These are phyloP conservation scores for Curvularia lunata DNA, from an alignment of 2,329 filamentous ascomycete species.

Conservation along the genomic window DNA sequence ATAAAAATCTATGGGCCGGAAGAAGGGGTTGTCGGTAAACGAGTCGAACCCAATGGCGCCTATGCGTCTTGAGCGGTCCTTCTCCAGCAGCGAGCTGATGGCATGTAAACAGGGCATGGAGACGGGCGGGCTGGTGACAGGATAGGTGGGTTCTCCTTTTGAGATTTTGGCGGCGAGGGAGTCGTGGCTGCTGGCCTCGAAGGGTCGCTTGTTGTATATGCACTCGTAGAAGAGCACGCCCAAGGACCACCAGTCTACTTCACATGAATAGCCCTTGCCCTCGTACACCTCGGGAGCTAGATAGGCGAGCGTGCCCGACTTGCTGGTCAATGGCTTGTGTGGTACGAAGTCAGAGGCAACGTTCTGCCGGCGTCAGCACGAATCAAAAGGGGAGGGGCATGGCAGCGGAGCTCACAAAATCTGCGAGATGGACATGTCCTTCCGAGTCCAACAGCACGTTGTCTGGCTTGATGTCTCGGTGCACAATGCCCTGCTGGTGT, in stretches of 20 bases:
- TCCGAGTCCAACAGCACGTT: conserved; percentile 52
- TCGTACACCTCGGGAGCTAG: conserved; percentile 94
- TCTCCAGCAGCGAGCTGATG: conserved; percentile 81
- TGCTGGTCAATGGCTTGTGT: conserved; percentile 85
- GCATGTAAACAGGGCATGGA: conserved; percentile 87
- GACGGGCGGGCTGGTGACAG: conserved; percentile 90
- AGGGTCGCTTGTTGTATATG: conserved; percentile 98
- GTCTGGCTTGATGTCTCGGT: conserved; percentile 53
- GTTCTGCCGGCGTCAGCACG: conserved; percentile 69
- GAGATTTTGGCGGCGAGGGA: conserved; percentile 80
- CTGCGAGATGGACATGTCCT: conserved; percentile 89
- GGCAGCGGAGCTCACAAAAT: conserved; percentile 73
- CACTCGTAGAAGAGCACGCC: conserved; percentile 99
- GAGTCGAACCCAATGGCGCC: conserved; percentile 82
- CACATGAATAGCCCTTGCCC: conserved; percentile 84
- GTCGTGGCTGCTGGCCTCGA: conserved; percentile 86
- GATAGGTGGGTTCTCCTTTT: conserved; percentile 82
- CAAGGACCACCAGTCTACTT: conserved; percentile 98
- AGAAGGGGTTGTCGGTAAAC: conserved; percentile 89
- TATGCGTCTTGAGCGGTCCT: conserved; percentile 79
- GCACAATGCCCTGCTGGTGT: conserved; percentile 52
- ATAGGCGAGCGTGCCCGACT: conserved; percentile 95
- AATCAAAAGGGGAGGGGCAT: not conserved
- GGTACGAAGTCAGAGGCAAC: conserved; percentile 92
- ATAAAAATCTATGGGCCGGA: conserved; percentile 82